Base-by-base conservation (phyloP, 257 asterid species). In the Paulownia fortunei region DNA sequence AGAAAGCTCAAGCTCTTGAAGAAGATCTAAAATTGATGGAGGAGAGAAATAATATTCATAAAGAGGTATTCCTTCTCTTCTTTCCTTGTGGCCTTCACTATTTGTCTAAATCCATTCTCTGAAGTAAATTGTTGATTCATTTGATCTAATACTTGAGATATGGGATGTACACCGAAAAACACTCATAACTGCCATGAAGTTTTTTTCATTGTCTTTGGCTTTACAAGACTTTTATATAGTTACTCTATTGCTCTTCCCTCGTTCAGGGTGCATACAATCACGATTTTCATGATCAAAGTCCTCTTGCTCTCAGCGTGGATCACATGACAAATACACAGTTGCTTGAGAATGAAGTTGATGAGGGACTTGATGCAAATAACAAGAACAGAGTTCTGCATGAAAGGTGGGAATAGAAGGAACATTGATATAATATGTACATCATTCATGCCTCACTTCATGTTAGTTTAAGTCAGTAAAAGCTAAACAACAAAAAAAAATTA, bases 1-100 rank as follows among this genome's bases (percentile, higher is more conserved):
- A 77, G 88, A 90, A 82, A 89, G 86, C 80, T 74, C 86, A 72
- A 76, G 85, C 82, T n/a, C 93, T 91, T 49, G 92, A 87, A 89
- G 88, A 64, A 32, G 76, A 89, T 18, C 74, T 87, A 46, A 84
- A 86, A 74, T 71, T 79, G 79, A 74, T 77, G 86, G 77, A 79
- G 80, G 88, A 87, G 82, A 84, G 76, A 72, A 64, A 67, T 39
- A 78, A 69, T 36, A 21, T 62, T 27, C 66, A 49, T 68, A 83
- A 82, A 77, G 87, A 87, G 95, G 98, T 93, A 81, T 8, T 4
- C 1, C 16, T n/a, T 55, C 62, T 67, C 62, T 55, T 74, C 49
- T 69, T 19, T 62, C 7, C 42, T 47, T 30, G 12, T 55, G 32
- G 10, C 27, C 13, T 65, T 66, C 1, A 39, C 9, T 32, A 58